phyloP scores from a whole-genome alignment of 176 grass and related monocot genomes.

The Lolium perenne region DNA sequence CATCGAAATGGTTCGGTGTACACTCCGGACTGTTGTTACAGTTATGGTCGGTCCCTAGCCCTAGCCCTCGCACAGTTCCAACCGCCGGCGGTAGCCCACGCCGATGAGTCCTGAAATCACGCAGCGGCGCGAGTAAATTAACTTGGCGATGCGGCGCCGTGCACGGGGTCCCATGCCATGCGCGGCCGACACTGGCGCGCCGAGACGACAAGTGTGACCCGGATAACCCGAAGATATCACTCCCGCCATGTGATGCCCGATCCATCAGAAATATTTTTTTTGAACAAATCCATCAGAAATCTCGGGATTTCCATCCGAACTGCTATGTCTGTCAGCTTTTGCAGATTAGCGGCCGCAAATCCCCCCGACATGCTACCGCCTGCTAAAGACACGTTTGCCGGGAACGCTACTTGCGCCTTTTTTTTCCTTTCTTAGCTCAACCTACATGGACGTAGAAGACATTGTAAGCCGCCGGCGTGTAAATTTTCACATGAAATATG shows the following conservation, averaged over 20 bases:
- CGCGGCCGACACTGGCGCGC: constrained; percentile 23
- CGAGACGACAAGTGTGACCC: neutral
- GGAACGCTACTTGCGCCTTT: neutral
- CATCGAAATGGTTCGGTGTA: neutral
- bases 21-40: constrained; percentile 36
- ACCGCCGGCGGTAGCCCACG: constrained; percentile 30
- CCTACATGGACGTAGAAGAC: too few relatives aligned
- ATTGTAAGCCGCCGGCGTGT: too few relatives aligned
- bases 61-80: neutral
- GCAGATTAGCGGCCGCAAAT: constrained; percentile 26
- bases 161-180: neutral
- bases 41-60: constrained; percentile 29
- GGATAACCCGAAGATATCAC: neutral
- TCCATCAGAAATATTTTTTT: neutral
- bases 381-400: neutral
- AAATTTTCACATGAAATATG: too few relatives aligned
- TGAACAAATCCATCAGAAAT: neutral
- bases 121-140: constrained; percentile 25
- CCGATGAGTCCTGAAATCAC: neutral
- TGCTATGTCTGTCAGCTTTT: constrained; percentile 18
- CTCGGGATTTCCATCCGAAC: neutral
- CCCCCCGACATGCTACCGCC: constrained; percentile 34
- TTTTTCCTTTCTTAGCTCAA: too few relatives aligned
- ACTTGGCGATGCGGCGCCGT: neutral
- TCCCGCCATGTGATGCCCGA: constrained; percentile 37